Evolutionary conservation across 164 flowering plant species (phyloP), one percentile per base, ranked within the genome.

Genomic region (Magnolia kwangsiensis): DNA sequence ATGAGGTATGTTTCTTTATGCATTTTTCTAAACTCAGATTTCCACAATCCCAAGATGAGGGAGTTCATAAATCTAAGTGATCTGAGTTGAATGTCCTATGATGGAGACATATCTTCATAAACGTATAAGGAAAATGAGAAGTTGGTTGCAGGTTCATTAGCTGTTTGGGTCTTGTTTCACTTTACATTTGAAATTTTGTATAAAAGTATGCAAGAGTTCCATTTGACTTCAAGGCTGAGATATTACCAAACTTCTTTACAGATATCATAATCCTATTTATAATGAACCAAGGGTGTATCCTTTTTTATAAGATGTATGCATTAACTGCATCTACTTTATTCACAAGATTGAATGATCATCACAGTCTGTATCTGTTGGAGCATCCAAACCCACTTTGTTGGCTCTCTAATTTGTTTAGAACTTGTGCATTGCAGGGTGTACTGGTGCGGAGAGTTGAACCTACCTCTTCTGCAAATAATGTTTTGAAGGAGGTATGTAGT

Each of bases 361-460:
- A 66, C 21, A 37, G 65, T 29, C 50, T 29, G 50, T 75, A 77
- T 72, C 45, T 67, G 4, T 63, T 72, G 71, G 37, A 68, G 49
- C 51, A 71, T 71, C 75, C 58, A 3, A 55, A 71, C 51, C 13
- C 64, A n/a, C 7, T 9, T 69, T 61, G 9, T 73, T 70, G 55
- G 21, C 51, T 70, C n/a, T 7, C 21, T 45, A 18, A 50, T 27
- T 29, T 70, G 71, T 51, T 51, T 72, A 21, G 11, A 50, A 67
- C 51, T 50, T 27, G 23, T 67, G 50, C 37, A 63, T 65, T 84
- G 71, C 89, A 93, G 98, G 99, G 99, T 72, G 96, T 95, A 77
- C 79, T 95, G 80, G 99, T 95, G 72, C 88, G 98, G 51, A 89
- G 88, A 85, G 85, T 94, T 78, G 97, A 94, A 82, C 98, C 97